Percentiles rank a stretch among this genome's conserved stretches.
These are phyloP conservation scores for Paracorniculantispora psalliotae DNA, from an alignment of 2,329 filamentous ascomycete species.

Conservation along the genomic window DNA sequence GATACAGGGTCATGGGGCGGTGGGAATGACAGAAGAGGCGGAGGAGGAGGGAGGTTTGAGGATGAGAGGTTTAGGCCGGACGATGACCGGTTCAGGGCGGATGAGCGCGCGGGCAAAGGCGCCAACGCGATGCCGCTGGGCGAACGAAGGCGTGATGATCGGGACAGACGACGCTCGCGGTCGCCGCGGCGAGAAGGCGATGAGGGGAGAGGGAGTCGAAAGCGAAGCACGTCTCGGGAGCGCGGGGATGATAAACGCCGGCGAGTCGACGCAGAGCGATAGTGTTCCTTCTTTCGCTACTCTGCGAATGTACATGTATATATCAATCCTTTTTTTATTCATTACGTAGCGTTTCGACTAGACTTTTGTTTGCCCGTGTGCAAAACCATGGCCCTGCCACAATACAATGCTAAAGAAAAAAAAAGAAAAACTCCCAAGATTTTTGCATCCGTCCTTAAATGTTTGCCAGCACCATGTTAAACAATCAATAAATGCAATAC, in stretches of 20 bases:
- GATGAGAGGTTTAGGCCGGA: conserved; percentile 69
- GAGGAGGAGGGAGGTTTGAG: conserved; percentile 29
- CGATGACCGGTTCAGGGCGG: conserved; percentile 42
- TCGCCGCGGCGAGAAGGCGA: conserved; percentile 46
- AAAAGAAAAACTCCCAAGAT: not conserved
- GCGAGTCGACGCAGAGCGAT: conserved; percentile 42
- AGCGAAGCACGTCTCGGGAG: conserved; percentile 53
- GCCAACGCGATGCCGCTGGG: conserved; percentile 69
- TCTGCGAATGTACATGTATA: no score
- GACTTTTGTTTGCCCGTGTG: not conserved
- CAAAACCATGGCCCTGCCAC: not conserved
- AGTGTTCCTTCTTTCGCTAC: conserved; percentile 2
- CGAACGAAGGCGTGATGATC: conserved; percentile 41
- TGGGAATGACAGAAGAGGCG: conserved; percentile 46
- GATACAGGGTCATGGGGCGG: conserved; percentile 87
- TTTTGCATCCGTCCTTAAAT: no score
- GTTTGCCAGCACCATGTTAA: no score
- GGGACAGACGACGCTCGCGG: conserved; percentile 35
- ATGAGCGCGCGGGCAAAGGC: conserved; percentile 46
- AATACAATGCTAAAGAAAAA: not conserved
- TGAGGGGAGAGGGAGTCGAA: conserved; percentile 45
- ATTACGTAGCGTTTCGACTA: not conserved
- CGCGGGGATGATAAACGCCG: conserved; percentile 56
- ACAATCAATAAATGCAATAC: no score
- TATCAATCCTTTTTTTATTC: not conserved